Percentiles rank a stretch among this genome's conserved stretches.
phyloP scores from a whole-genome alignment of 1,284 basidiomycete species.

The Trichosporon sp. region DNA sequence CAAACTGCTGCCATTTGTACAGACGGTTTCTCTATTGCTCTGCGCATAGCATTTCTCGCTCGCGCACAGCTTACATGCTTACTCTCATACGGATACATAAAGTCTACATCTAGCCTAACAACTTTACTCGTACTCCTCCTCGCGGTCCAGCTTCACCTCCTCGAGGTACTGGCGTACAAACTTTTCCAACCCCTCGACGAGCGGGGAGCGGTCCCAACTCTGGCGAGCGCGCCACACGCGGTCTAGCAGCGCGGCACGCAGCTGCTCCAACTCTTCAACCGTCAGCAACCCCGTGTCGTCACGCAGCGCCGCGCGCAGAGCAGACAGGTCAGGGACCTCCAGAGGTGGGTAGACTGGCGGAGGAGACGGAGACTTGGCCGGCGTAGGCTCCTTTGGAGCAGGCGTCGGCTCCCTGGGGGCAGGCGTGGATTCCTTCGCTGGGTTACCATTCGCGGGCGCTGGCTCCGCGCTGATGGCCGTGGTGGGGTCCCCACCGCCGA shows the following conservation, averaged over 20 bases:
- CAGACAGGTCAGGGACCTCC: slow-evolving; percentile 39
- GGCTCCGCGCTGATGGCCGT: not conserved
- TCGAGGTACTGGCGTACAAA: slow-evolving; percentile 33
- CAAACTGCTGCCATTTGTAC: no score
- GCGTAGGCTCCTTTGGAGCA: slow-evolving; percentile 3
- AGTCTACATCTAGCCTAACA: slow-evolving; percentile 2
- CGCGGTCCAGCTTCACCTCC: slow-evolving; percentile 32
- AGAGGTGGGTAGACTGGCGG: slow-evolving; percentile 46
- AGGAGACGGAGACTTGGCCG: slow-evolving; percentile 27
- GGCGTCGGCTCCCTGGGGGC: not conserved
- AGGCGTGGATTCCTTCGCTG: not conserved
- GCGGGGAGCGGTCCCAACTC: slow-evolving; percentile 76
- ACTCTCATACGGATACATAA: slow-evolving; percentile 3
- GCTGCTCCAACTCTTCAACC: slow-evolving; percentile 89
- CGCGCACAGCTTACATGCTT: not conserved
- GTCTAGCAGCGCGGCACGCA: slow-evolving; percentile 79
- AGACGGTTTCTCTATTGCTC: no score
- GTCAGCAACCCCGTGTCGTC: slow-evolving; percentile 63
- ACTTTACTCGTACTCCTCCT: slow-evolving; percentile 20
- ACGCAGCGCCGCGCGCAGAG: slow-evolving; percentile 36
- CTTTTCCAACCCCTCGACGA: slow-evolving; percentile 64
- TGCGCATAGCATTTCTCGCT: no score
- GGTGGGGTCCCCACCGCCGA: not conserved
- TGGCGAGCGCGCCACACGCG: slow-evolving; percentile 76
- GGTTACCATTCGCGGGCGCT: slow-evolving; percentile 6